These are phyloP conservation scores for Metschnikowia kofuensis DNA, from an alignment of 805 yeast species.

Conservation along the genomic window DNA sequence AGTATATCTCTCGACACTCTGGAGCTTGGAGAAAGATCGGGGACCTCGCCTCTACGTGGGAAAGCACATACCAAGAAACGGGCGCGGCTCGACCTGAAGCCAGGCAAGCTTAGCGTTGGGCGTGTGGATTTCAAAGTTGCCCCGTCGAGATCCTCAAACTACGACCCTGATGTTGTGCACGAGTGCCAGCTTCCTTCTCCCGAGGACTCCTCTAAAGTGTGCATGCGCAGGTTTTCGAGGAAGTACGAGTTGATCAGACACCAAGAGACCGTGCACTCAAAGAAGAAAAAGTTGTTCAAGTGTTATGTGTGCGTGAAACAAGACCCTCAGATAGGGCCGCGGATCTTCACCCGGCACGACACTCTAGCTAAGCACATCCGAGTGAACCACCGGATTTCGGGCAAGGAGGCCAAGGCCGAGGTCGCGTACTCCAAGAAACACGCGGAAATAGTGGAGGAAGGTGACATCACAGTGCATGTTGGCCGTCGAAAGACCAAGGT, in stretches of 20 bases:
- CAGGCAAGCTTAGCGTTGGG: constrained; percentile 29
- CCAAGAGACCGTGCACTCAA: constrained; percentile 93
- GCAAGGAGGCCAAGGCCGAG: constrained; percentile 47
- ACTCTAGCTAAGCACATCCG: constrained; percentile 87
- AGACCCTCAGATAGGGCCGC: constrained; percentile 51
- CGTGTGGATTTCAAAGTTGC: constrained; percentile 20
- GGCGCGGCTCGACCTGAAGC: constrained; percentile 23
- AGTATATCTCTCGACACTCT: constrained; percentile 1
- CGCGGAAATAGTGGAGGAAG: constrained; percentile 48
- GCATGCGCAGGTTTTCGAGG: constrained; percentile 43
- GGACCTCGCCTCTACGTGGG: not conserved
- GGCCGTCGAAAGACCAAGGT: constrained; percentile 46
- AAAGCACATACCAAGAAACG: constrained; percentile 9
- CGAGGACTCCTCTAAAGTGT: constrained; percentile 39
- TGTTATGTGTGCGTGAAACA: constrained; percentile 83
- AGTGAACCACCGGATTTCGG: constrained; percentile 44
- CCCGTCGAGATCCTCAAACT: constrained; percentile 38
- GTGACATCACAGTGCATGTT: constrained; percentile 45
- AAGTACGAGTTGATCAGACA: constrained; percentile 94
- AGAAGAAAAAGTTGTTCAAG: constrained; percentile 77
- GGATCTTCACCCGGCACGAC: constrained; percentile 91
- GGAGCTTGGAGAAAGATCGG: not conserved
- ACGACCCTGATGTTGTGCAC: constrained; percentile 46
- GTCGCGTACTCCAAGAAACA: constrained; percentile 45
- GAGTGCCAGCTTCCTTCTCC: constrained; percentile 46